A percentile compares a stretch with the other conserved stretches of the same genome.
phyloP scores from a whole-genome alignment of 805 yeast genomes.

The Ogataea wickerhamii region DNA sequence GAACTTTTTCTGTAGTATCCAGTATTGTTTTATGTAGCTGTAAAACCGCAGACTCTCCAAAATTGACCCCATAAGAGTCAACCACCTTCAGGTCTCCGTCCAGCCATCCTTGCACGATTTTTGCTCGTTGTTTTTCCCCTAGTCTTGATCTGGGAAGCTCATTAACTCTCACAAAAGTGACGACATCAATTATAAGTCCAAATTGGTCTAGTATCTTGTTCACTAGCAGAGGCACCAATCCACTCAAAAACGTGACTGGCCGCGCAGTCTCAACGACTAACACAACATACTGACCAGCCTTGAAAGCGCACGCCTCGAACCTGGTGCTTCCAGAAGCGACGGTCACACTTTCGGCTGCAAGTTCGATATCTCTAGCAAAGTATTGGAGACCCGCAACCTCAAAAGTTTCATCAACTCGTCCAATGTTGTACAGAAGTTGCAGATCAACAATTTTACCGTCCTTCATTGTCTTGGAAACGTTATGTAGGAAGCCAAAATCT shows the following conservation, averaged over 20 bases:
- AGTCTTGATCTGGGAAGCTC: conserved; percentile 67
- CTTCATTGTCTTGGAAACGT: conserved; percentile 43
- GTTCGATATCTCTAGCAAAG: conserved; percentile 81
- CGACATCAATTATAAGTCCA: conserved; percentile 77
- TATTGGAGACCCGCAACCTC: conserved; percentile 90
- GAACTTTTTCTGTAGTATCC: conserved; percentile 13
- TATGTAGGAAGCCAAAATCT: conserved; percentile 88
- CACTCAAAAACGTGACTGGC: conserved; percentile 51
- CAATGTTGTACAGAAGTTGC: conserved; percentile 82
- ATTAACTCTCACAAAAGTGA: conserved; percentile 68
- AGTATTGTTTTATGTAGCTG: conserved; percentile 56
- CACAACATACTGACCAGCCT: conserved; percentile 75
- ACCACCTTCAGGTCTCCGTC: conserved; percentile 40
- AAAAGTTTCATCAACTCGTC: conserved; percentile 80
- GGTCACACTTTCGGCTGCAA: conserved; percentile 46
- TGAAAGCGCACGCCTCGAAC: conserved; percentile 52
- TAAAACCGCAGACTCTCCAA: conserved; percentile 63
- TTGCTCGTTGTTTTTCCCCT: conserved; percentile 73
- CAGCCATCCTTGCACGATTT: conserved; percentile 56
- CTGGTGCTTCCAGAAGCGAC: conserved; percentile 1
- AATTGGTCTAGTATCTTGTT: conserved; percentile 76
- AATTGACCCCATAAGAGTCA: conserved; percentile 54
- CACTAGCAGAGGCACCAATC: conserved; percentile 79
- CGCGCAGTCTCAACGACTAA: conserved; percentile 62
- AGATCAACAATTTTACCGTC: conserved; percentile 36